Evolutionary conservation across 2,329 filamentous ascomycete genomes (phyloP), one percentile per base, ranked within the genome.

Genomic region (Curvularia hawaiiensis): DNA sequence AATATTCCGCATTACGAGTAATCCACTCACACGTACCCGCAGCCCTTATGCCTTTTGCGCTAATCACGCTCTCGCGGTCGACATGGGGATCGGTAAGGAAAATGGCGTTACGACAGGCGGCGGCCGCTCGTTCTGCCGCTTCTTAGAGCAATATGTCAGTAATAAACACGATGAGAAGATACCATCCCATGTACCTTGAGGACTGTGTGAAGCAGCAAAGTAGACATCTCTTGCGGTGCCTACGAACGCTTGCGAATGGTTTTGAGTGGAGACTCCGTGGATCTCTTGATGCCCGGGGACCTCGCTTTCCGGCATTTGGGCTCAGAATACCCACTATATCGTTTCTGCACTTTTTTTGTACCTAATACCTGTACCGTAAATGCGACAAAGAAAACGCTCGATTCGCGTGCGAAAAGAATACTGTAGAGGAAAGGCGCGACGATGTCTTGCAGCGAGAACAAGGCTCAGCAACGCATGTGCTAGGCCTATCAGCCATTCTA

Each of bases 21-120:
- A 75, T 64, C 73, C 71, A 74, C 55, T 71, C 61, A 58, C 70
- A 74, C 9, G 67, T 69, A 8, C 67, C 61, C 0, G 30, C 20
- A n/a, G 59, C 56, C 47, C 62, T 58, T 10, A 5, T 38, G 10
- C 63, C 61, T 54, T 62, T 62, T 11, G 35, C 24, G 39, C 33
- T 59, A 12, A 58, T 56, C 2, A 64, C 7, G 16, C 11, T 43
- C 46, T 59, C 58, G 12, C 62, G 60, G 33, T 64, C 62, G 38
- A 55, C 33, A 16, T 50, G 1, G 33, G 60, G 56, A 52, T 61
- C 45, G 26, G 58, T 65, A 38, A 60, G 58, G 46, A 56, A 58
- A 40, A 65, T 43, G 4, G 62, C 60, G 3, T 62, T 35, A 18
- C 51, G 59, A 46, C 61, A 63, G 11, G 6, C n/a, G n/a, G 3